Evolutionary conservation across 768 basidiomycete species (phyloP), one percentile per base, ranked within the genome.

Genomic region (Terana coerulea): DNA sequence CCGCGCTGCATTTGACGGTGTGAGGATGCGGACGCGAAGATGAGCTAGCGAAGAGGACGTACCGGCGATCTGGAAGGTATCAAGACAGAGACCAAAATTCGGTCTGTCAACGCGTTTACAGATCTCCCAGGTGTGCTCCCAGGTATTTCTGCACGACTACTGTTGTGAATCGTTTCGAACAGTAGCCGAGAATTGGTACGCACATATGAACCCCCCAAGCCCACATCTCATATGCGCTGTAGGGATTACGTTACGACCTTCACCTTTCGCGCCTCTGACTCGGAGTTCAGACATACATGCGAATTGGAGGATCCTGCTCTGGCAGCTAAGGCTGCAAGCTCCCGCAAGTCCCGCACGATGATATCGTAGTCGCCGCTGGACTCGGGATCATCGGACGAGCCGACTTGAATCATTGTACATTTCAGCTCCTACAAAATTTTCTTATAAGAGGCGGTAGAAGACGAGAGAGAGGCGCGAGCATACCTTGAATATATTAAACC

Each of bases 171-270:
- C 12, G 36, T n/a, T 1, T 26, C 33, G 6, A 4, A n/a, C 21
- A 29, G 15, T 15, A 25, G 24, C 36, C 25, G 7, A 11, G 33
- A 25, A 22, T 24, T 19, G 22, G 12, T 12, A 51, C 64, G 25
- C 51, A 66, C 64, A 65, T 61, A 51, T 67, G 59, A 3, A 47
- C 51, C 10, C 64, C 65, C 67, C 67, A 68, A 12, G 64, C 61
- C 65, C 67, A 68, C 62, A 65, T 58, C 52, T 68, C 65, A 31
- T 68, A 68, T 25, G 65, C 67, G 17, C 65, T 68, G 42, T 24
- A 26, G 36, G 29, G 14, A 33, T 34, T 22, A 22, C 48, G 15
- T 6, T 41, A 9, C 11, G 19, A 26, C 47, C n/a, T 11, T 9
- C 39, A 41, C 19, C 34, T n/a, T 8, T 6, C 33, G 33, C 15